A percentile compares a stretch with the other conserved stretches of the same genome.
These are phyloP conservation scores for Sanghuangporus baumii DNA, from an alignment of 1,284 basidiomycete genomes.

Conservation along the genomic window DNA sequence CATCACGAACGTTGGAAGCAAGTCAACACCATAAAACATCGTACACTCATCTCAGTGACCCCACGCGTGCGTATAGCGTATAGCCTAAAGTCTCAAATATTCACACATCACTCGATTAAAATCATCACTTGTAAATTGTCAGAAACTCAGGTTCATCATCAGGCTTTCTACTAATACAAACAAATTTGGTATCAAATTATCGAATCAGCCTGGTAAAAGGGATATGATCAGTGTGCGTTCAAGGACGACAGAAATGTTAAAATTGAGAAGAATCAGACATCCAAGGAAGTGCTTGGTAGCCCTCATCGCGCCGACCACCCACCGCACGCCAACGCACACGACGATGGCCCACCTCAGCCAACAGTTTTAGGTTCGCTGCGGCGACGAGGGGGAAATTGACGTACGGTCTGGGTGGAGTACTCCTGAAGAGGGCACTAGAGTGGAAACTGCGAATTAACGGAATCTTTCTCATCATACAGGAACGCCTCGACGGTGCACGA, in stretches of 20 bases:
- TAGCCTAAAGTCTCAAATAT: too few relatives aligned
- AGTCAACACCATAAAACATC: too few relatives aligned
- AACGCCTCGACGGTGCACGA: not conserved
- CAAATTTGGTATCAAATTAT: not conserved
- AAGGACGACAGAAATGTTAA: not conserved
- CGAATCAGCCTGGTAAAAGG: not conserved
- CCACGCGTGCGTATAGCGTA: not conserved
- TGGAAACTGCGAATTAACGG: conserved; percentile 76
- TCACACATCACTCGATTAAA: too few relatives aligned
- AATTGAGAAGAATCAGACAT: conserved; percentile 51
- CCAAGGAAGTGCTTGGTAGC: conserved; percentile 59
- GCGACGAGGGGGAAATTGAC: conserved; percentile 50
- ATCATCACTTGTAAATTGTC: too few relatives aligned
- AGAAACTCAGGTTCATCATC: too few relatives aligned
- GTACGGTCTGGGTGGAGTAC: conserved; percentile 67
- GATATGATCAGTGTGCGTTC: not conserved
- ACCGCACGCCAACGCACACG: conserved; percentile 60
- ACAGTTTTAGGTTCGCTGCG: conserved; percentile 60
- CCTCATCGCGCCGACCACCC: conserved; percentile 55
- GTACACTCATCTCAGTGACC: not conserved
- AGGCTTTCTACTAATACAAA: too few relatives aligned
- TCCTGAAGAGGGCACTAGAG: conserved; percentile 58
- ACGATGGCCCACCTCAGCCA: conserved; percentile 54
- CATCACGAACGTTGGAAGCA: not conserved
- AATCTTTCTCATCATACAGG: conserved; percentile 49